Evolutionary conservation across 176 grass and related monocot genomes (phyloP), one percentile per base, ranked within the genome.

Genomic region (Areca catechu): DNA sequence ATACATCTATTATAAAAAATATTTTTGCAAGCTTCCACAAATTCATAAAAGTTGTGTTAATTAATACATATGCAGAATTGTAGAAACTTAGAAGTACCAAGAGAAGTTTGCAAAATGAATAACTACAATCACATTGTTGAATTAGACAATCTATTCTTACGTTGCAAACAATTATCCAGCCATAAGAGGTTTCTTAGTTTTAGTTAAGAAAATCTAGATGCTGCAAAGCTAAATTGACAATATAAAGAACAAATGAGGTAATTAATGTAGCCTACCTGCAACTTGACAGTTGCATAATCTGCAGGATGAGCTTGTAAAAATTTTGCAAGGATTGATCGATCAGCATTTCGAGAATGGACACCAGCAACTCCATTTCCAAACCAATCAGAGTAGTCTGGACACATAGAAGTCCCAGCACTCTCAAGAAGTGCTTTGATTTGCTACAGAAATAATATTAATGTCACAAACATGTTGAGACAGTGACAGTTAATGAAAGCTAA

Each of bases 361-460:
- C 76, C 77, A 71, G 82, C 76, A 50, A 78, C 83, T 19, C 29
- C 70, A 65, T 60, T 70, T 59, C 91, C 91, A 62, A 90, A 82
- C 93, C 93, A 97, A 85, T 97, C 93, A 20, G 50, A 82, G 66
- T 80, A 70, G 16, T 84, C 79, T 22, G 86, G 93, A 66, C 93
- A 97, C 87, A 97, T 91, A 53, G 93, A 91, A 80, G 83, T 63
- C 50, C 93, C 93, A 79, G 90, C 93, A 68, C 72, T 79, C 72
- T 91, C 74, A 72, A 97, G 63, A 71, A 97, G 83, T 56, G 83
- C 83, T 81, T 88, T 85, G 65, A 97, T 87, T 97, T 97, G 93
- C 93, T 91, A 50, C n/a, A 68, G 28, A 84, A 19, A 49, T 27
- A 59, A 43, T 12, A 43, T 43, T 43, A 43, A 43, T 12, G 10